phyloP scores from a whole-genome alignment of 495 filamentous ascomycete genomes.

The Hyphodiscus hymeniophilus region DNA sequence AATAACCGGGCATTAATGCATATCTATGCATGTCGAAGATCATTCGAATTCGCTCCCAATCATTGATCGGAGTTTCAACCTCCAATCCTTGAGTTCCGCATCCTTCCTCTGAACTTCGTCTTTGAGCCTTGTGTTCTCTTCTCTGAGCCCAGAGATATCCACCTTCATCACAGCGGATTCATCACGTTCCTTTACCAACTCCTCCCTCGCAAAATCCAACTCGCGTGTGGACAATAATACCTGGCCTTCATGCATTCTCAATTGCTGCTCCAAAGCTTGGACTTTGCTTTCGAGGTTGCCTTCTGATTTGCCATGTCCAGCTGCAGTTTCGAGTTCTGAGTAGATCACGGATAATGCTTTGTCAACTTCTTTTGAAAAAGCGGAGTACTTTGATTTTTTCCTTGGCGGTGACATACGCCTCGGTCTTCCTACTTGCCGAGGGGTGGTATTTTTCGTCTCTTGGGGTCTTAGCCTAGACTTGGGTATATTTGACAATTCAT shows the following conservation, averaged over 20 bases:
- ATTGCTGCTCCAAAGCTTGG: conserved; percentile 10
- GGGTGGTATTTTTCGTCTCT: no score
- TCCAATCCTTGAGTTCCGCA: conserved; percentile 11
- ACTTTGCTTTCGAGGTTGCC: conserved; percentile 5
- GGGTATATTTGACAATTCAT: no score
- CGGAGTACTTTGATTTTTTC: conserved; percentile 14
- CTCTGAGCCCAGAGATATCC: not conserved
- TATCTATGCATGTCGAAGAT: not conserved
- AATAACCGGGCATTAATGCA: no score
- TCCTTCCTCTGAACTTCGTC: conserved; percentile 7
- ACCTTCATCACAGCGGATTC: no score
- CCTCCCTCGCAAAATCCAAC: conserved; percentile 4
- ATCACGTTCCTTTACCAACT: not conserved
- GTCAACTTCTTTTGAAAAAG: conserved; percentile 11
- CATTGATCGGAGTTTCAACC: conserved; percentile 4
- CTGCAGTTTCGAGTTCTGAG: conserved; percentile 12
- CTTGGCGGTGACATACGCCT: conserved; percentile 5
- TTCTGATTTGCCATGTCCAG: conserved; percentile 5
- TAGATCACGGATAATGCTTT: conserved; percentile 14
- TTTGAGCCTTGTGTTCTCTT: conserved; percentile 1
- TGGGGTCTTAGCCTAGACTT: no score
- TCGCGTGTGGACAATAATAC: not conserved
- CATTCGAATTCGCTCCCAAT: conserved; percentile 8
- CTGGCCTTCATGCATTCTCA: conserved; percentile 11
- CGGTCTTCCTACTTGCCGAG: no score